Conservation (phyloP, 768 basidiomycete species). For the Phanerodontia chrysosporium region DNA sequence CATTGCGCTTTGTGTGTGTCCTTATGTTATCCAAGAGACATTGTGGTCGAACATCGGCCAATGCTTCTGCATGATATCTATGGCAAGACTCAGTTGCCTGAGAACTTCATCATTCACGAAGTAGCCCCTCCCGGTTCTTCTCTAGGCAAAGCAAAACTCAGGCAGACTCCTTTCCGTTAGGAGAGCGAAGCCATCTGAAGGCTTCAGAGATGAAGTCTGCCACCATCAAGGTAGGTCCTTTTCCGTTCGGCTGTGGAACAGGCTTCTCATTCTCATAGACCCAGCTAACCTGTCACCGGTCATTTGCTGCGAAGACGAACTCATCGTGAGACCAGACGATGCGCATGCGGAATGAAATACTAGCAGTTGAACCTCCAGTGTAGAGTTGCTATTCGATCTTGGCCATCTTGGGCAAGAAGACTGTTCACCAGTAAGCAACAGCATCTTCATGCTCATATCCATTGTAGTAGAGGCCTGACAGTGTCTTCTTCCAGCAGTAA, state of each 20-base stretch:
- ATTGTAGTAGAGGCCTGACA: conserved; percentile 14
- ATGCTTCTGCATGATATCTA: conserved; percentile 20
- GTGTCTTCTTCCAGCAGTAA: conserved; percentile 1
- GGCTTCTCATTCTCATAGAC: neutral
- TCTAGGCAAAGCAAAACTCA: conserved; percentile 18
- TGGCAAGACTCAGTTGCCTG: conserved; percentile 16
- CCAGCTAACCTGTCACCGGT: conserved; percentile 15
- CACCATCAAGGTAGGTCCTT: conserved; percentile 36
- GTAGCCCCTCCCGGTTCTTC: conserved; percentile 23
- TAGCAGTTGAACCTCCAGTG: neutral
- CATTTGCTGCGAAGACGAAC: conserved; percentile 34
- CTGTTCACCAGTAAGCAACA: conserved; percentile 5
- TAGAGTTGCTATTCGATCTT: neutral
- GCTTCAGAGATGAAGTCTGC: conserved; percentile 32
- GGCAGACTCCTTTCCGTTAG: conserved; percentile 15
- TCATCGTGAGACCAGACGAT: conserved; percentile 36
- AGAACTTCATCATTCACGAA: conserved; percentile 23
- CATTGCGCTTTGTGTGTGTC: conserved; percentile 16
- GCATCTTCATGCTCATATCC: conserved; percentile 16
- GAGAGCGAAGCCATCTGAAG: conserved; percentile 22
- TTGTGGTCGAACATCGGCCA: conserved; percentile 19
- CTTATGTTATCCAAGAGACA: conserved; percentile 26
- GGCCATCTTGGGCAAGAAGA: conserved; percentile 13
- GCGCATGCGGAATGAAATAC: neutral
- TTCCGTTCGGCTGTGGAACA: conserved; percentile 23